Conservation (phyloP, 352 stramenopile species). For the Globisporangium heterothallicum region DNA sequence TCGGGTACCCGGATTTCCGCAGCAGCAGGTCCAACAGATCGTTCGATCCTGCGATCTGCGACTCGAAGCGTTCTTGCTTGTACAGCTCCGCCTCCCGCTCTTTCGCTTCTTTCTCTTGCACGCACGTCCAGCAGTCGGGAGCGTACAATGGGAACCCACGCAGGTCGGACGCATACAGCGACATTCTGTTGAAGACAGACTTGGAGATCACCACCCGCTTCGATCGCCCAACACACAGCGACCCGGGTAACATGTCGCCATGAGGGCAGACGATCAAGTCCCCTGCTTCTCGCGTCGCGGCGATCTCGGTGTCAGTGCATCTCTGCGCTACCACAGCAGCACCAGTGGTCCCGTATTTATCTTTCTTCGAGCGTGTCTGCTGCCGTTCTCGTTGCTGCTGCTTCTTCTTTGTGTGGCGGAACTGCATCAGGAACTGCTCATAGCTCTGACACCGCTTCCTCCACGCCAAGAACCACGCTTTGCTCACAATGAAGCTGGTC, state of each 20-base stretch:
- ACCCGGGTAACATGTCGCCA: constrained; percentile 40
- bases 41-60: constrained; percentile 54
- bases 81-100: constrained; percentile 47
- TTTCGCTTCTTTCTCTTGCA: constrained; percentile 44
- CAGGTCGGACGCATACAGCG: constrained; percentile 50
- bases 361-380: constrained; percentile 14
- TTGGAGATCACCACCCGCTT: constrained; percentile 53
- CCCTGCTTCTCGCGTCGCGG: constrained; percentile 29
- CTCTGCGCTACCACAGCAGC: neutral
- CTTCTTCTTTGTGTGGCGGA: constrained; percentile 64
- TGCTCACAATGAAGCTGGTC: constrained; percentile 55
- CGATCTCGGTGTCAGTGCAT: constrained; percentile 20
- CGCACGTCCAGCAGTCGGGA: constrained; percentile 56
- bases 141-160: constrained; percentile 43
- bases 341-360: constrained; percentile 2
- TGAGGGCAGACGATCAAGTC: constrained; percentile 68
- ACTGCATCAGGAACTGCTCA: constrained; percentile 75
- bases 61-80: constrained; percentile 58
- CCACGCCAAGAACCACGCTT: constrained; percentile 68
- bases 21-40: constrained; percentile 65
- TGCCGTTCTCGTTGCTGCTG: constrained; percentile 38
- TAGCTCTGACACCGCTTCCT: constrained; percentile 63
- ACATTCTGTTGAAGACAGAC: constrained; percentile 38
- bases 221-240: constrained; percentile 54
- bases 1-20: constrained; percentile 75